Evolutionary conservation across 2,329 filamentous ascomycete genomes (phyloP).

Genomic region (Trichoderma citrinoviride): DNA sequence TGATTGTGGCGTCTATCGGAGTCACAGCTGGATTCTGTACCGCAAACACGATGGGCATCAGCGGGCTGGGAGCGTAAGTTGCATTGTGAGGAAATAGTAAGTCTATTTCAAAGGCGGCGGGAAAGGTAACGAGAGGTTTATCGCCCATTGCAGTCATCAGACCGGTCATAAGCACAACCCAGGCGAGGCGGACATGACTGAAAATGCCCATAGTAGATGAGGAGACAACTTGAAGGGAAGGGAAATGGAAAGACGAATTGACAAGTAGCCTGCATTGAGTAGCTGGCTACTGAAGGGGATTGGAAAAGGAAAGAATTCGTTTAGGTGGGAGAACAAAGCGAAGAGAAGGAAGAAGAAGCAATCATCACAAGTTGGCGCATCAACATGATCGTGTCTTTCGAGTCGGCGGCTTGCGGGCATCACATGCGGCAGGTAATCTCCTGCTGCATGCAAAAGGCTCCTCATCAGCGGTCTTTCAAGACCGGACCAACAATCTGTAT

Average conservation of each 20-base stretch:
- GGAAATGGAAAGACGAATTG: neutral
- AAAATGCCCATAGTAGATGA: neutral
- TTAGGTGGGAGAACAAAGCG: neutral
- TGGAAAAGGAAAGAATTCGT: neutral
- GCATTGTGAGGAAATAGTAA: constrained; percentile 18
- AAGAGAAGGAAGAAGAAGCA: neutral
- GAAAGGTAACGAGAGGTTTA: neutral
- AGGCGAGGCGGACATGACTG: neutral
- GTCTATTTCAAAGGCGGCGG: constrained; percentile 10
- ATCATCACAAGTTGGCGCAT: neutral
- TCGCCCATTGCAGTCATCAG: neutral
- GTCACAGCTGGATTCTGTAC: constrained; percentile 8
- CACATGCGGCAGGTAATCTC: neutral
- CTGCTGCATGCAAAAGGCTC: neutral
- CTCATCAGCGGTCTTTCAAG: neutral
- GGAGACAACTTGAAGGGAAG: neutral
- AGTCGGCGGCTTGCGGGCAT: neutral
- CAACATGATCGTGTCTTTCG: neutral
- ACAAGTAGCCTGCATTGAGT: neutral
- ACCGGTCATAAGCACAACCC: neutral
- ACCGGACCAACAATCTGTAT: neutral
- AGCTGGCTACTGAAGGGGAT: neutral
- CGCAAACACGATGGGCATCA: constrained; percentile 14
- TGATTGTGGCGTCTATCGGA: neutral
- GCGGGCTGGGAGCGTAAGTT: constrained; percentile 8